Evolutionary conservation across 768 basidiomycete genomes (phyloP).

Genomic region (Suillus bovinus): DNA sequence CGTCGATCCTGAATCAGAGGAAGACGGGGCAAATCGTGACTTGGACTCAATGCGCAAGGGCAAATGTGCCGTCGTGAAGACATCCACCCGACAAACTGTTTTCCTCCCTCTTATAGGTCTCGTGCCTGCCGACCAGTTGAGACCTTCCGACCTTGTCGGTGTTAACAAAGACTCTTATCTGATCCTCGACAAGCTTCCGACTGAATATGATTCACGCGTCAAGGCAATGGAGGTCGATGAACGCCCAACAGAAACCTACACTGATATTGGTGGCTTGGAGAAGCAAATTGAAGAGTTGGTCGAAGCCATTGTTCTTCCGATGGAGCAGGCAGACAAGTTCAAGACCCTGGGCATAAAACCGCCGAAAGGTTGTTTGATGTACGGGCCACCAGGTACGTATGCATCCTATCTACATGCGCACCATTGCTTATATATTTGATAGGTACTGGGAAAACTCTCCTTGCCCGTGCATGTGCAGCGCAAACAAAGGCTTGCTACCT

Average conservation of each 20-base stretch:
- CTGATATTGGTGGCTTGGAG: conserved; percentile 96
- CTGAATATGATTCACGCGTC: conserved; percentile 96
- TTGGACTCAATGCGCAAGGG: conserved; percentile 95
- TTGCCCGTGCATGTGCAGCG: conserved; percentile 97
- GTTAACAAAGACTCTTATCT: conserved; percentile 99
- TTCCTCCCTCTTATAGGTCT: conserved; percentile 98
- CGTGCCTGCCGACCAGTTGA: conserved; percentile 88
- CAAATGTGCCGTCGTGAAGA: conserved; percentile 99
- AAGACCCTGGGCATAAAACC: conserved; percentile 97
- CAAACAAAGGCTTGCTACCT: conserved; percentile 98
- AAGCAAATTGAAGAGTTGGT: conserved; percentile 99
- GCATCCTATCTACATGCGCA: neutral
- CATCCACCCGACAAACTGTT: conserved; percentile 96
- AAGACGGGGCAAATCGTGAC: conserved; percentile 95
- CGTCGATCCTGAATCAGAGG: conserved; percentile 90
- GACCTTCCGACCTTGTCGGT: conserved; percentile 92
- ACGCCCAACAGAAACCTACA: conserved; percentile 94
- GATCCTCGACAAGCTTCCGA: conserved; percentile 91
- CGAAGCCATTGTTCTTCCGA: conserved; percentile 96
- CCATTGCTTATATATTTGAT: conserved; percentile 7
- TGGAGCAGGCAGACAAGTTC: conserved; percentile 99
- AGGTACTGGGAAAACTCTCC: conserved; percentile 96
- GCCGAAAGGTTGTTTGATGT: conserved; percentile 98
- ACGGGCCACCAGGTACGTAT: conserved; percentile 86
- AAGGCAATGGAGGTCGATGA: conserved; percentile 99